Base-by-base conservation (phyloP, 768 basidiomycete genomes). In the Mrakia gelida region DNA sequence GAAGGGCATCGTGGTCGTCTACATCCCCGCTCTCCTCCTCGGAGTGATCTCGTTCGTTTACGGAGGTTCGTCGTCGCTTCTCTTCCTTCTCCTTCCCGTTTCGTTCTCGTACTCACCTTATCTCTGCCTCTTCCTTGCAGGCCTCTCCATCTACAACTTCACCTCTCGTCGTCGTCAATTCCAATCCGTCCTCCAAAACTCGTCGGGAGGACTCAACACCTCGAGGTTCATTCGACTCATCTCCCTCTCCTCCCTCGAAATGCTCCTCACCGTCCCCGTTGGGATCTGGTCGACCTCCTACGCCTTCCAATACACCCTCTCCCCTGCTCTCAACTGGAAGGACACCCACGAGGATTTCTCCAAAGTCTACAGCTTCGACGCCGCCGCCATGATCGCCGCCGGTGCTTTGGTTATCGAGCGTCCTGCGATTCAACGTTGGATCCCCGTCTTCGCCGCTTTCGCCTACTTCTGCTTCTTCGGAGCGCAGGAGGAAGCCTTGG, bases 381-480 rank as follows among this genome's bases (percentile, higher is more conserved):
- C n/a, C 38, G 38, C 3, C 3, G 32, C 3, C n/a, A n/a, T n/a
- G n/a, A n/a, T n/a, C n/a, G n/a, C n/a, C n/a, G n/a, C n/a, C n/a
- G n/a, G n/a, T n/a, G n/a, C n/a, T n/a, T n/a, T n/a, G n/a, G n/a
- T n/a, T n/a, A n/a, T n/a, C n/a, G n/a, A n/a, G n/a, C n/a, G n/a
- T n/a, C n/a, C n/a, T n/a, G n/a, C n/a, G n/a, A 43, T 41, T 6
- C 56, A 28, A 28, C 45, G 59, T 41, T 80, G 79, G 79, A n/a
- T 76, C 13, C 76, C 76, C 6, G 34, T 73, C 32, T 59, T 80
- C 21, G 62, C 71, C 23, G 70, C 79, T 0, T 75, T 77, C 32
- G 5, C 45, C 49, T 80, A 77, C 70, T 77, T 80, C 54, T 63
- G 56, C 11, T 80, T 77, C 76, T 80, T 80, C 61, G 79, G 79